phyloP scores from a whole-genome alignment of 2,329 filamentous ascomycete genomes.

The Epichloe gansuensis region DNA sequence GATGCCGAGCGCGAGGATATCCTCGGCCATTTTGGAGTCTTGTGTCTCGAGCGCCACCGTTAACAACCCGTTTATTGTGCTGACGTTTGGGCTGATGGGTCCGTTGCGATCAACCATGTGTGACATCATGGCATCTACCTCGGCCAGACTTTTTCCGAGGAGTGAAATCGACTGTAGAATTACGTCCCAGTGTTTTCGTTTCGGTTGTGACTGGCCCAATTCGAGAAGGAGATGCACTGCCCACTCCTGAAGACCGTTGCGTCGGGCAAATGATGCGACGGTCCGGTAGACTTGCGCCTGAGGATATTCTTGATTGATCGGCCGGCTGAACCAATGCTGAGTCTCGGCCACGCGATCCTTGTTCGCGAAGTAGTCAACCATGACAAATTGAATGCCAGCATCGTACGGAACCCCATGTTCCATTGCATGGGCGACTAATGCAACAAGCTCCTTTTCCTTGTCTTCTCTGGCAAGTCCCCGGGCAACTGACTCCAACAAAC shows the following conservation, averaged over 20 bases:
- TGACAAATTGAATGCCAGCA: conserved; percentile 33
- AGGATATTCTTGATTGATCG: conserved; percentile 23
- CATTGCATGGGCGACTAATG: conserved; percentile 40
- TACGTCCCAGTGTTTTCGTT: conserved; percentile 54
- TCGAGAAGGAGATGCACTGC: conserved; percentile 44
- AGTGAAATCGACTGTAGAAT: conserved; percentile 61
- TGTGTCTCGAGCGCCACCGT: conserved; percentile 56
- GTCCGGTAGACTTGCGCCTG: conserved; percentile 15
- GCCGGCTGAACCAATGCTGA: conserved; percentile 53
- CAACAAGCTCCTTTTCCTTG: conserved; percentile 42
- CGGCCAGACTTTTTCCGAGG: conserved; percentile 49
- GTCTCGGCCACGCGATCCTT: conserved; percentile 45
- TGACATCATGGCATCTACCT: conserved; percentile 43
- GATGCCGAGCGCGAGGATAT: conserved; percentile 54
- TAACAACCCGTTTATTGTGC: conserved; percentile 67
- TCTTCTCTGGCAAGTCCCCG: conserved; percentile 49
- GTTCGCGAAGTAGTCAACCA: conserved; percentile 51
- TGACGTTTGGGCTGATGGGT: conserved; percentile 45
- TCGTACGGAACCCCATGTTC: conserved; percentile 32
- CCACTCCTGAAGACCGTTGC: conserved; percentile 48
- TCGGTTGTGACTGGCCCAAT: conserved; percentile 32
- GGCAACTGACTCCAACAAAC: conserved; percentile 17
- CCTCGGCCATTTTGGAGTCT: conserved; percentile 59
- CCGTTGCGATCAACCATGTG: conserved; percentile 53
- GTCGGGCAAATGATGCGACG: conserved; percentile 39